Evolutionary conservation across 140 eudicot species (phyloP).

Genomic region (Erigeron philadelphicus): DNA sequence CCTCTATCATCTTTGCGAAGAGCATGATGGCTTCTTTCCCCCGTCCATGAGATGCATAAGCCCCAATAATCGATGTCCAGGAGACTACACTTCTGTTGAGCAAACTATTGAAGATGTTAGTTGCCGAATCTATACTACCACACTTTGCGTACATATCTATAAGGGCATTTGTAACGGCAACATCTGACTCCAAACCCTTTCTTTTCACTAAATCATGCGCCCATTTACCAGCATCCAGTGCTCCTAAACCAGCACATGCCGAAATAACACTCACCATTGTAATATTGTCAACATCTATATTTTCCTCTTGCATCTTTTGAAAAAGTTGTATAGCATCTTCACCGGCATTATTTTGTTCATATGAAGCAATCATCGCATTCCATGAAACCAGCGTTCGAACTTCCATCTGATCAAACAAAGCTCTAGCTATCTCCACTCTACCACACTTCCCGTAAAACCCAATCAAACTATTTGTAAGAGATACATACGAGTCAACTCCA

Average conservation of each 20-base stretch:
- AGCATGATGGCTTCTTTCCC: slow-evolving; percentile 32
- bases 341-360: slow-evolving; percentile 41
- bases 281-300: slow-evolving; percentile 29
- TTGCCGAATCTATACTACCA: slow-evolving; percentile 43
- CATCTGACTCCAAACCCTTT: slow-evolving; percentile 33
- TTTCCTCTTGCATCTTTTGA: slow-evolving; percentile 27
- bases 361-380: slow-evolving; percentile 48
- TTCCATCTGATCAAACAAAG: slow-evolving; percentile 42
- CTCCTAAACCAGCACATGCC: slow-evolving; percentile 47
- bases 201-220: slow-evolving; percentile 37
- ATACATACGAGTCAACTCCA: slow-evolving; percentile 32
- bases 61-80: slow-evolving; percentile 52
- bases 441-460: slow-evolving; percentile 46
- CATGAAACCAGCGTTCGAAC: slow-evolving; percentile 40
- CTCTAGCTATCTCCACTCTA: slow-evolving; percentile 28
- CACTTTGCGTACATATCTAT: slow-evolving; percentile 55
- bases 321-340: slow-evolving; percentile 35
- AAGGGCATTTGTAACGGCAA: slow-evolving; percentile 38
- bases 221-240: slow-evolving; percentile 39
- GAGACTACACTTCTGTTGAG: slow-evolving; percentile 41
- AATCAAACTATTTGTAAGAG: slow-evolving; percentile 35
- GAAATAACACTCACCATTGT: slow-evolving; percentile 49
- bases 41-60: slow-evolving; percentile 54
- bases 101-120: slow-evolving; percentile 34
- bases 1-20: slow-evolving; percentile 36